Evolutionary conservation across 139 green algal species (phyloP), one percentile per base, ranked within the genome.

Genomic region (Haematococcus lacustris): DNA sequence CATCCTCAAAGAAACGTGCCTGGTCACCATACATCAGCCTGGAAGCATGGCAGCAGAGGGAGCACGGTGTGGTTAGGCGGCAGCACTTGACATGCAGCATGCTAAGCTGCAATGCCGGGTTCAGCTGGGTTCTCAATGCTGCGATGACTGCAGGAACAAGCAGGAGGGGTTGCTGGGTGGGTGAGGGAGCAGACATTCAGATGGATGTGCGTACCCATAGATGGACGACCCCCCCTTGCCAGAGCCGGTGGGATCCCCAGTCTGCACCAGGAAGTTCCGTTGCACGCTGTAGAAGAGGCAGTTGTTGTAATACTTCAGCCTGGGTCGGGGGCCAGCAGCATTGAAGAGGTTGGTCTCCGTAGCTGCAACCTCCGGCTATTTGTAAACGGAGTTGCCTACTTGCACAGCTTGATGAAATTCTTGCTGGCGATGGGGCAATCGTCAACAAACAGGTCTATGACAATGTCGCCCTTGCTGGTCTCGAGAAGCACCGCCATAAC

Each of bases 351-450:
- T n/a, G n/a, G n/a, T n/a, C n/a, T n/a, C n/a, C n/a, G n/a, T n/a
- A n/a, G n/a, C n/a, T n/a, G n/a, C n/a, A n/a, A n/a, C n/a, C n/a
- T n/a, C n/a, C n/a, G n/a, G n/a, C n/a, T n/a, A n/a, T n/a, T n/a
- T n/a, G n/a, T n/a, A n/a, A n/a, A n/a, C n/a, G n/a, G n/a, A n/a
- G n/a, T n/a, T n/a, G n/a, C n/a, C n/a, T 65, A 93, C 89, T 95
- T 95, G 89, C 91, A 96, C 0, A 97, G 87, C 86, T 97, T 97
- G 26, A 98, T 75, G 68, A 98, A 98, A 76, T 98, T 98, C 73
- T 88, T 87, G 53, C 74, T 85, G 0, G 94, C 79, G 17, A 86
- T 77, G 0, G 94, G 94, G 38, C 84, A 92, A 1, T 97, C 91
- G 0, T 97, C 88, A 1, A 86, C 80, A 39, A 85, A 90, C 9